phyloP scores from a whole-genome alignment of 2,329 filamentous ascomycete genomes.

The Daldinia sp. region DNA sequence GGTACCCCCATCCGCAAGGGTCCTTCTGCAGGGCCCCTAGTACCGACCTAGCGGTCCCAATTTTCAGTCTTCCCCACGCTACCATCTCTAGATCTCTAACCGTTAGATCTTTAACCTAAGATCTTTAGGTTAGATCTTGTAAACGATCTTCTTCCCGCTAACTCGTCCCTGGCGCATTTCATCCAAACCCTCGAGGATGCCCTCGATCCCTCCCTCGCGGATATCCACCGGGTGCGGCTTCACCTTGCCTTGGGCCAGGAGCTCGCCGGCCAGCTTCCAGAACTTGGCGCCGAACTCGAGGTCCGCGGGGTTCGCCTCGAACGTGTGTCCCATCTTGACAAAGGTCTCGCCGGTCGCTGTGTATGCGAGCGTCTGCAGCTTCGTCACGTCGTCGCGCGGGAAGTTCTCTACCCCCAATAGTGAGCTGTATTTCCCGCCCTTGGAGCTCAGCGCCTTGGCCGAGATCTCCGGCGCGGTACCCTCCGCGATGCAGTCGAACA shows the following conservation, averaged over 20 bases:
- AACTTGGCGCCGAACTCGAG: constrained; percentile 1
- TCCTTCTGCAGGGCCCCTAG: no score
- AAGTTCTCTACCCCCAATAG: constrained; percentile 46
- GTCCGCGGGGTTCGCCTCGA: not conserved
- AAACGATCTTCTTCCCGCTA: constrained; percentile 19
- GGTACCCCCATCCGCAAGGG: no score
- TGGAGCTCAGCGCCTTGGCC: constrained; percentile 49
- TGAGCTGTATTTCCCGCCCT: constrained; percentile 50
- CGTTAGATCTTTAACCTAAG: no score
- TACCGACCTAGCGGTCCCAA: not conserved
- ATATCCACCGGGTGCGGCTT: not conserved
- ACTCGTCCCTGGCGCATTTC: not conserved
- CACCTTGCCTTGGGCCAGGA: constrained; percentile 5
- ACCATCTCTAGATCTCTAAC: no score
- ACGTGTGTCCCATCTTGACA: constrained; percentile 1
- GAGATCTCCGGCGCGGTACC: constrained; percentile 48
- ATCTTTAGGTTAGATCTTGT: constrained; percentile 11
- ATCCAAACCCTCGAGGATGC: not conserved
- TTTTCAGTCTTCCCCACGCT: not conserved
- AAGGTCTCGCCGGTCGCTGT: constrained; percentile 4
- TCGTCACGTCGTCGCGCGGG: constrained; percentile 21
- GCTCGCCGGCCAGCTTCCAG: not conserved
- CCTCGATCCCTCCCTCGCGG: not conserved
- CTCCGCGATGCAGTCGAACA: constrained; percentile 53
- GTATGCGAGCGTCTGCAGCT: not conserved